Evolutionary conservation across 805 yeast species (phyloP), one percentile per base, ranked within the genome.

Genomic region (Candida wancherniae): DNA sequence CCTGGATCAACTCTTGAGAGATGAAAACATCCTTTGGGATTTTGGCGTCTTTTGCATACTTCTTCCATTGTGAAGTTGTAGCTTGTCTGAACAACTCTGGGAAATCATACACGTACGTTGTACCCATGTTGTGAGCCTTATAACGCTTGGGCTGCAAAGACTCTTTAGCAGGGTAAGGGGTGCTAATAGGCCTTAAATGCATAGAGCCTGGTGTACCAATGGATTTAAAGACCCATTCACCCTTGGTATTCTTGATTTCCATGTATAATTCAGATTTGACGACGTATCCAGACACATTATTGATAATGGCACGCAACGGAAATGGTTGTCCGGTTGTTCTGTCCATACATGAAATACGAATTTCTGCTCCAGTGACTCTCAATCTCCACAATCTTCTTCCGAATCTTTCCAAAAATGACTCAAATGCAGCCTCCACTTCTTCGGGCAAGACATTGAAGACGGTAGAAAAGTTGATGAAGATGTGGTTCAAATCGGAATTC

Each of bases 51-150:
- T 77, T 67, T 24, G 77, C 70, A 45, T 61, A 58, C 39, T 73
- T 74, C 58, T 80, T 80, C 99, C 99, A 92, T 61, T 79, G 82
- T 13, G 88, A 71, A 34, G 76, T 60, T 22, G 84, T 73, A 22
- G 96, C 94, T 67, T 92, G 97, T 52, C 88, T 84, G 82, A 94
- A 92, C 52, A 92, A 68, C 58, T 92, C 98, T 31, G 99, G 98
- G 92, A 92, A 94, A 63, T 92, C 99, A 54, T 94, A 92, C 29
- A 86, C 96, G 55, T 86, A 92, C 8, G 98, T 88, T 12, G 99
- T 92, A 43, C 98, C 98, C 88, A 92, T 83, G 51, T 85, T 73
- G 63, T 92, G 97, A 29, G 99, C 99, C 69, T 82, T 84, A 71
- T 94, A 94, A 67, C 99, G 86, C 65, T 92, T 92, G 50, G 97